Evolutionary conservation across 163 green algal genomes (phyloP), one percentile per base, ranked within the genome.

Genomic region (Chloromonas sp.): DNA sequence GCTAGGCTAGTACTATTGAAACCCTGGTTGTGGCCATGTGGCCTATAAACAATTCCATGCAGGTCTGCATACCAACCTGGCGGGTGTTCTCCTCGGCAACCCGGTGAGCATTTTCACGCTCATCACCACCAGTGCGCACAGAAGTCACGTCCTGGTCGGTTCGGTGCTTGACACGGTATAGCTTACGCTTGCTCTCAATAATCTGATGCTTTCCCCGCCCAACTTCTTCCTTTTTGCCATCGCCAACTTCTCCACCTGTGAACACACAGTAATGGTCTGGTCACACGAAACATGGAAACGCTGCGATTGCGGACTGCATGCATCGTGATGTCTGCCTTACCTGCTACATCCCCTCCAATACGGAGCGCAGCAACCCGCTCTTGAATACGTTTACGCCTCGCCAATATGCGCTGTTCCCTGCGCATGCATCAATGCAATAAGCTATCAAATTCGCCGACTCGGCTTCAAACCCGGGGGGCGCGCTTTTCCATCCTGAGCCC

Each of bases 201-300:
- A 94, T 88, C 58, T 94, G 91, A 83, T 93, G 90, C 71, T 88
- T 91, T 1, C 89, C 87, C 71, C 90, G 92, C 70, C 85, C 86
- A 58, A 89, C 87, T 58, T 93, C 91, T 77, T 94, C 89, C 85
- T 91, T 89, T 76, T 92, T 90, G 36, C 36, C 36, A 60, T 90
- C 87, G 0, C 88, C 87, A 82, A 93, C 89, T 79, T 93, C 91
- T 13, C 87, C 86, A 3, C 86, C 90, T 90, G 86, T 71, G 36
- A 36, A 36, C 36, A 36, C 36, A 36, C 0, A 14, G 8, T 70
- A 3, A 83, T 83, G 13, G 14, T 5, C 11, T 84, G 13, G 5
- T 60, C 3, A 11, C 14, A 14, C 3, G 3, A 61, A 60, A 3
- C 81, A 84, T 59, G 58, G 3, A 71, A 71, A 14, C 36, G 5